Evolutionary conservation across 306 rosid species (phyloP).

Genomic region (Lathyrus aphaca): DNA sequence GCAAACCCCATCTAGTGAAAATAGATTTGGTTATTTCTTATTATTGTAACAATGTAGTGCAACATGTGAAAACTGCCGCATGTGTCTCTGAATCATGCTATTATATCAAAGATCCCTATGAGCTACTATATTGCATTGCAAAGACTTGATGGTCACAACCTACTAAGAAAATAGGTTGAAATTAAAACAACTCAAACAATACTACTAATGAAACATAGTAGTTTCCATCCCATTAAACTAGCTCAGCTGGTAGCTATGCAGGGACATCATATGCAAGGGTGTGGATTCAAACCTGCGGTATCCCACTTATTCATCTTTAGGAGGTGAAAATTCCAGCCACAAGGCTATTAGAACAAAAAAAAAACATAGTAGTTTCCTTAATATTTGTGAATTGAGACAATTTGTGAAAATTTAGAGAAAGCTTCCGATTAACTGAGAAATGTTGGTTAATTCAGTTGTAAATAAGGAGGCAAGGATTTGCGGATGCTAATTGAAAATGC

Average conservation of each 20-base stretch:
- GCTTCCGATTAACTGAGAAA: not conserved
- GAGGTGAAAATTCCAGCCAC: too few relatives aligned
- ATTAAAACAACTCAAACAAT: slow-evolving; percentile 16
- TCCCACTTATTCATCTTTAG: too few relatives aligned
- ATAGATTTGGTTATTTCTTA: not conserved
- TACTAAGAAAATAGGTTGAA: not conserved
- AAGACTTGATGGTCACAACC: not conserved
- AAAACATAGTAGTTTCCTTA: not conserved
- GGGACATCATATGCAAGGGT: too few relatives aligned
- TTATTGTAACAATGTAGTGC: not conserved
- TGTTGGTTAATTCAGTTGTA: not conserved
- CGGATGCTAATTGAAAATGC: not conserved
- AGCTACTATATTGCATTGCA: not conserved
- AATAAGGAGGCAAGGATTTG: slow-evolving; percentile 4
- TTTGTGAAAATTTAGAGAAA: not conserved
- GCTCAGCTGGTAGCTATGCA: too few relatives aligned
- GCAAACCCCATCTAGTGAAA: not conserved
- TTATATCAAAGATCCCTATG: not conserved
- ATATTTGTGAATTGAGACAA: not conserved
- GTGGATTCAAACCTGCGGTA: too few relatives aligned
- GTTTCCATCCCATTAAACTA: too few relatives aligned
- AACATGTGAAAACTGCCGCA: slow-evolving; percentile 15
- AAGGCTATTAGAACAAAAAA: too few relatives aligned
- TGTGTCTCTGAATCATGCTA: slow-evolving; percentile 5
- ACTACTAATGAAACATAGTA: not conserved